A percentile compares a stretch with the other conserved stretches of the same genome.
Conservation (phyloP, 78 protist genomes). For the Dictyostelium intermedium region DNA sequence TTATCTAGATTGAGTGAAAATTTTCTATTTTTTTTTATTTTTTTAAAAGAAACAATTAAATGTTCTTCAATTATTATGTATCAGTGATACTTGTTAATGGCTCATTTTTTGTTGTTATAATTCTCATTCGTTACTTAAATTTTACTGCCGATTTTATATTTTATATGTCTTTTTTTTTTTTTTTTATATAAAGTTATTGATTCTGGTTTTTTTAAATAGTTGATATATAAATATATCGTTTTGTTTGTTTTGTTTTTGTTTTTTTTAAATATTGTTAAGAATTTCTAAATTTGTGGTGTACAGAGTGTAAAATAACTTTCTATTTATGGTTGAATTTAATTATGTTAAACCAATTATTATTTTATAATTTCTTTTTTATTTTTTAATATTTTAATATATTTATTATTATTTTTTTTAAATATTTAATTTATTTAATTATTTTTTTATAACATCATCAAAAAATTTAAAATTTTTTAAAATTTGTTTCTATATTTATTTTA, state of each 20-base stretch:
- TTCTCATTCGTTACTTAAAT: background rate
- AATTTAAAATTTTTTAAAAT: background rate
- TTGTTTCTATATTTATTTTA: background rate
- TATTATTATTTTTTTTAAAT: too few species aligned
- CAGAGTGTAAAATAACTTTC: background rate
- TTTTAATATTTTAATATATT: background rate
- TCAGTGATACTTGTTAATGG: background rate
- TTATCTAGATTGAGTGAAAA: background rate
- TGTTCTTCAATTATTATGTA: background rate
- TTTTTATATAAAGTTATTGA: too few species aligned
- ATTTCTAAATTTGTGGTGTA: background rate
- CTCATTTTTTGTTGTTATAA: background rate
- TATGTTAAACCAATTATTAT: background rate
- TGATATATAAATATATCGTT: background rate
- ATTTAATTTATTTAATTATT: background rate
- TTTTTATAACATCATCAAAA: background rate
- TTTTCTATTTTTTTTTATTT: background rate
- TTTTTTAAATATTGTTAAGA: background rate
- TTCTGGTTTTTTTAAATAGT: background rate
- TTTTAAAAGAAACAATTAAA: too few species aligned
- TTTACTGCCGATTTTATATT: background rate
- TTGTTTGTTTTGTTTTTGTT: background rate
- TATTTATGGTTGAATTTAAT: background rate
- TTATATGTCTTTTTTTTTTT: background rate
- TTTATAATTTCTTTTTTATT: background rate